A percentile compares a stretch with the other conserved stretches of the same genome.
phyloP scores from a whole-genome alignment of 202 grass and related monocot genomes.

The Digitaria exilis region DNA sequence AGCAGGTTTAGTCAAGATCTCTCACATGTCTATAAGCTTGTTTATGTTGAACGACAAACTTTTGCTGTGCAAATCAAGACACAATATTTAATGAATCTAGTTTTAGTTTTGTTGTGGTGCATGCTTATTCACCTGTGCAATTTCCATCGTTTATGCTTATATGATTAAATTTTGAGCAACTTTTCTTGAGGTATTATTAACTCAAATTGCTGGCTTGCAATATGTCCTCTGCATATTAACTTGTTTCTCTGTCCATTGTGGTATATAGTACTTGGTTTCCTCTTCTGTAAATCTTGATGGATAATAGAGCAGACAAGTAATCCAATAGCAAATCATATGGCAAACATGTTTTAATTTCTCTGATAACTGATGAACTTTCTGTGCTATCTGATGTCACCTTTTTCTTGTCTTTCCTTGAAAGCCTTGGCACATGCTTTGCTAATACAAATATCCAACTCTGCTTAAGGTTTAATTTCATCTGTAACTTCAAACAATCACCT shows the following conservation, averaged over 20 bases:
- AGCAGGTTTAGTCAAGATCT: conserved; percentile 67
- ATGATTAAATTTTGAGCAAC: conserved; percentile 19
- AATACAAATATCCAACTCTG: not conserved
- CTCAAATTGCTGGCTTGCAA: not conserved
- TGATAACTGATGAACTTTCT: not conserved
- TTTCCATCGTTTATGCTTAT: not conserved
- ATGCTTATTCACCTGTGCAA: not conserved
- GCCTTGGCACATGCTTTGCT: not conserved
- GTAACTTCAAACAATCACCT: not conserved
- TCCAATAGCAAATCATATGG: not conserved
- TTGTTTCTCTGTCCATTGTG: not conserved
- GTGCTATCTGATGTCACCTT: not conserved
- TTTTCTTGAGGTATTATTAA: not conserved
- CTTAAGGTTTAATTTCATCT: conserved; percentile 9
- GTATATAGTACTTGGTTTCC: conserved; percentile 13
- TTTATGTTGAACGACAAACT: conserved; percentile 1
- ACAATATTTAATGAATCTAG: conserved; percentile 21
- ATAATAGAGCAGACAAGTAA: not conserved
- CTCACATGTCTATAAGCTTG: conserved; percentile 19
- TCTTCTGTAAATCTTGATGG: conserved; percentile 13
- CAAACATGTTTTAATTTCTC: not conserved
- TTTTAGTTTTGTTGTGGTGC: conserved; percentile 13
- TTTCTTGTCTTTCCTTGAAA: not conserved
- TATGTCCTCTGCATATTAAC: not conserved
- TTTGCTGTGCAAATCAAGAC: not conserved